Evolutionary conservation across 179 eudicot genomes (phyloP).

Genomic region (Corrigiola litoralis): DNA sequence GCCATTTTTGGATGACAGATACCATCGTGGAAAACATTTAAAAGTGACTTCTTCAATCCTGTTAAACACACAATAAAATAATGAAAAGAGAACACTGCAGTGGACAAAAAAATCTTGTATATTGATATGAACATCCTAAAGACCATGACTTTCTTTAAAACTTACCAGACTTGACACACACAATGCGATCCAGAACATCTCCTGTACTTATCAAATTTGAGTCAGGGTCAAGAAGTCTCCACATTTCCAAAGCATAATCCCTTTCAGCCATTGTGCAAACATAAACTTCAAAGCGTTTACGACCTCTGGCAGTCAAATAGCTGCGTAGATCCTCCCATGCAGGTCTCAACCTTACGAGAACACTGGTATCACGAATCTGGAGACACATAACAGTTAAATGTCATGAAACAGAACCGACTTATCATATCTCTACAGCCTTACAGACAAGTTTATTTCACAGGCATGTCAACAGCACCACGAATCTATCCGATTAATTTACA

Average conservation of each 20-base stretch:
- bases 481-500: not conserved
- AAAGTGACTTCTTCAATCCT: conserved; percentile 85
- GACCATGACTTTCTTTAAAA: not conserved
- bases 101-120: not conserved
- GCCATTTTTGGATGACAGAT: conserved; percentile 96
- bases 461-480: not conserved
- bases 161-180: conserved; percentile 89
- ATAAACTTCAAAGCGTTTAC: conserved; percentile 95
- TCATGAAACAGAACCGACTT: not conserved
- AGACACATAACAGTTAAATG: conserved; percentile 4
- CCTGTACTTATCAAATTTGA: conserved; percentile 66
- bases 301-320: conserved; percentile 81
- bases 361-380: conserved; percentile 95
- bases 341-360: conserved; percentile 88
- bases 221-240: conserved; percentile 99
- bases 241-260: conserved; percentile 99
- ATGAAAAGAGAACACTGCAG: not conserved
- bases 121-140: not conserved
- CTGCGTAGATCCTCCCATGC: conserved; percentile 96
- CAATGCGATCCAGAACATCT: conserved; percentile 82
- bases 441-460: not conserved
- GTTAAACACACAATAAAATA: conserved; percentile 10
- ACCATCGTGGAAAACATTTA: conserved; percentile 86
- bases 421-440: not conserved
- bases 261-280: conserved; percentile 99